A percentile compares a stretch with the other conserved stretches of the same genome.
Evolutionary conservation across 352 stramenopile genomes (phyloP).

Genomic region (Sclerospora graminicola): DNA sequence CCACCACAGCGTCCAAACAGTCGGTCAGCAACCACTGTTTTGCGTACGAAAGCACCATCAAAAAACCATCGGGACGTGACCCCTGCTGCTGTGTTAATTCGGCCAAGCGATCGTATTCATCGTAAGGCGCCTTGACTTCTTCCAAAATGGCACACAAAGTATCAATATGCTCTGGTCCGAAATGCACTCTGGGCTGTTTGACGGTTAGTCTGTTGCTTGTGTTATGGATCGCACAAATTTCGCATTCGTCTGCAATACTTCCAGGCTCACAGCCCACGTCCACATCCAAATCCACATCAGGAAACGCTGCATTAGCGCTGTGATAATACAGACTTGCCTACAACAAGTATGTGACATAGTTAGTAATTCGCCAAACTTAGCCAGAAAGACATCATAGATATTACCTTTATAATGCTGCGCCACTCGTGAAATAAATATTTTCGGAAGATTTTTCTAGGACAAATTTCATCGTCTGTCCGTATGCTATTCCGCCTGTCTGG

Average conservation of each 20-base stretch:
- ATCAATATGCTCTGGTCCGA: slow-evolving; percentile 70
- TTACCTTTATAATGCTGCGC: slow-evolving; percentile 67
- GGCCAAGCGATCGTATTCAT: slow-evolving; percentile 69
- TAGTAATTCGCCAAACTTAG: neutral
- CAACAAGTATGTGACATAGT: neutral
- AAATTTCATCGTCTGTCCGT: neutral
- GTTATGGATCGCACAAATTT: slow-evolving; percentile 23
- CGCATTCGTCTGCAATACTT: slow-evolving; percentile 21
- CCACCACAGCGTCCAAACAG: slow-evolving; percentile 54
- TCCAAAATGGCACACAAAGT: slow-evolving; percentile 80
- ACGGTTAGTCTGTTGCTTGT: slow-evolving; percentile 6
- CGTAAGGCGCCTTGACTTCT: slow-evolving; percentile 80
- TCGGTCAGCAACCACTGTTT: slow-evolving; percentile 80
- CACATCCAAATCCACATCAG: slow-evolving; percentile 71
- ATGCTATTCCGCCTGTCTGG: slow-evolving; percentile 9
- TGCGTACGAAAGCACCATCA: slow-evolving; percentile 76
- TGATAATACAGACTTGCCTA: slow-evolving; percentile 66
- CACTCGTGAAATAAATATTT: slow-evolving; percentile 84
- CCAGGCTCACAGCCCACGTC: slow-evolving; percentile 34
- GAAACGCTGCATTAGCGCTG: slow-evolving; percentile 65
- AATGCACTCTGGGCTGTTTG: slow-evolving; percentile 53
- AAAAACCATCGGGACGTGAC: slow-evolving; percentile 74
- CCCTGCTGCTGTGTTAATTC: slow-evolving; percentile 58
- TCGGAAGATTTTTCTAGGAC: slow-evolving; percentile 11
- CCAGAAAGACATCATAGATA: neutral